Evolutionary conservation across 306 rosid species (phyloP).

Genomic region (Corylus americana): DNA sequence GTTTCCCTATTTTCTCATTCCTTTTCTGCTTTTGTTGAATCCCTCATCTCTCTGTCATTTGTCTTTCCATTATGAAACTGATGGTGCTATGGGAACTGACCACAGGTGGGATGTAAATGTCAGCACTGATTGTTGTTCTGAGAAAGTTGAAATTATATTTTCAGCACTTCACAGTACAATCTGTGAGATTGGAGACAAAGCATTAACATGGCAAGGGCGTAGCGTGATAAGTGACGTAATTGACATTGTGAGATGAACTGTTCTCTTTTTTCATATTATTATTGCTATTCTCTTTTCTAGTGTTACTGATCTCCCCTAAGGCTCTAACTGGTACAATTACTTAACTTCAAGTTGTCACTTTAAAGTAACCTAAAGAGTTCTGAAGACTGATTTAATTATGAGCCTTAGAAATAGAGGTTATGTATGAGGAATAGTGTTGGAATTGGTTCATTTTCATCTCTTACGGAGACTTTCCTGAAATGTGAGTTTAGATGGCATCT

Average conservation of each 20-base stretch:
- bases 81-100: slow-evolving; percentile 16
- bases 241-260: slow-evolving; percentile 59
- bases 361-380: too few relatives aligned
- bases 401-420: too few relatives aligned
- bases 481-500: too few relatives aligned
- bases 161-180: slow-evolving; percentile 55
- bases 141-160: slow-evolving; percentile 72
- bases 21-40: too few relatives aligned
- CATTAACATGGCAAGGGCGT: slow-evolving; percentile 56
- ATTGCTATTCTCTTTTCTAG: background rate
- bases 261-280: slow-evolving; percentile 23
- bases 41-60: background rate
- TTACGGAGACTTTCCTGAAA: too few relatives aligned
- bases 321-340: too few relatives aligned
- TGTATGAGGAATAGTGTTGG: too few relatives aligned
- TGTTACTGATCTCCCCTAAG: too few relatives aligned
- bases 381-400: too few relatives aligned
- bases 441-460: too few relatives aligned
- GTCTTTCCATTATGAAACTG: slow-evolving; percentile 1
- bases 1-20: background rate
- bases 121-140: slow-evolving; percentile 54
- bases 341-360: too few relatives aligned
- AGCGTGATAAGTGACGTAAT: slow-evolving; percentile 50
- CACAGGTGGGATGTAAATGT: slow-evolving; percentile 83
- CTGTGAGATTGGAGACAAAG: slow-evolving; percentile 63